Percentiles rank a stretch among this genome's conserved stretches.
Evolutionary conservation across 257 asterid genomes (phyloP).

Genomic region (Solanum piurae): DNA sequence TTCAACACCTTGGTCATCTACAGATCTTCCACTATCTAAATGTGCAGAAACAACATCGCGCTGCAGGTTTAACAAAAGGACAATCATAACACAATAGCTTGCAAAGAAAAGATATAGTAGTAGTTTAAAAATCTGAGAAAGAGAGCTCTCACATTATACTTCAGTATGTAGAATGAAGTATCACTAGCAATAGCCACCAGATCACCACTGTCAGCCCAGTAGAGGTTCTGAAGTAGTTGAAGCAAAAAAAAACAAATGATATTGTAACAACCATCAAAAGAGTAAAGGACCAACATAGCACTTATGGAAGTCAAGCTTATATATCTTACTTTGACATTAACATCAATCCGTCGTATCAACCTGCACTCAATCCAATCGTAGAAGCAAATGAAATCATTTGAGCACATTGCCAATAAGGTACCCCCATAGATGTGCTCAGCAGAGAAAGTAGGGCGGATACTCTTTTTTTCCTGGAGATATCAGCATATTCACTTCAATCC

Average conservation of each 20-base stretch:
- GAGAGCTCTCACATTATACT: conserved; percentile 45
- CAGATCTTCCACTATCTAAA: conserved; percentile 82
- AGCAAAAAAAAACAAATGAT: conserved; percentile 3
- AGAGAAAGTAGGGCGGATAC: conserved; percentile 89
- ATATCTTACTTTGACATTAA: conserved; percentile 70
- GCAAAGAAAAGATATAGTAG: neutral
- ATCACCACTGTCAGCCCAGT: conserved; percentile 95
- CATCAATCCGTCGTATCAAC: conserved; percentile 85
- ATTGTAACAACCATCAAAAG: neutral
- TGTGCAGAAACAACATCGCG: conserved; percentile 90
- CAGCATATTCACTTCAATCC: conserved; percentile 1
- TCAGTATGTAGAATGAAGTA: conserved; percentile 68
- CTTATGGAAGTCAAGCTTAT: neutral
- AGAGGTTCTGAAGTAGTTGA: conserved; percentile 59
- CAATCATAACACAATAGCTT: neutral
- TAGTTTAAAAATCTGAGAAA: neutral
- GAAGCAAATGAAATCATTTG: conserved; percentile 83
- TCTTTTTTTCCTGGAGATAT: conserved; percentile 84
- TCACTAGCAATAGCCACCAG: conserved; percentile 80
- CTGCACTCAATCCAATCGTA: conserved; percentile 94
- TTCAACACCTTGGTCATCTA: conserved; percentile 90
- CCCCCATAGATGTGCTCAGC: conserved; percentile 93
- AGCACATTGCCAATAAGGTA: conserved; percentile 73
- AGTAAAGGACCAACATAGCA: neutral
- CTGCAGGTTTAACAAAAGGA: conserved; percentile 33